Evolutionary conservation across 305 asterid genomes (phyloP), one percentile per base, ranked within the genome.

Genomic region (Striga hermonthica): DNA sequence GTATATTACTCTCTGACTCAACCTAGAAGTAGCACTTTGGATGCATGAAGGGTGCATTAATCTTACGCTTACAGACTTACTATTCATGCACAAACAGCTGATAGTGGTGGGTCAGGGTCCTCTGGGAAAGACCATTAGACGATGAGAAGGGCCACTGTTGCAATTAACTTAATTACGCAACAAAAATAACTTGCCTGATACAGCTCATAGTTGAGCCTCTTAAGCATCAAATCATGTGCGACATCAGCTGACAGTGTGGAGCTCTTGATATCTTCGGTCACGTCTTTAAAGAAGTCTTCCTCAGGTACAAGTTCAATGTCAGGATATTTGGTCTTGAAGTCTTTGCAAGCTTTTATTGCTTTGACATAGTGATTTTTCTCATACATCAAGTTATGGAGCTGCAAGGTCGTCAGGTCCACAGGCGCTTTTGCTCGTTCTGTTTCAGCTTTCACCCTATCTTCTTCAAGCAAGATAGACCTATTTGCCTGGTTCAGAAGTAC

Each of bases 361-460:
- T 90, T 92, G 54, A 86, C 76, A 74, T 87, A 94, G 77, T 94
- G 96, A 76, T 83, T 87, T 78, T 90, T 92, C 87, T 92, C 98
- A 63, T 92, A 92, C 90, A 85, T 90, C 78, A 93, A 74, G 75
- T 88, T 93, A 80, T 90, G 97, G 66, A 90, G 97, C 84, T 90
- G 96, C 85, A 88, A 79, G 28, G 95, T 88, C 14, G 95, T 90
- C 78, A 81, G 79, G 74, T 93, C 97, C 39, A 85, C 95, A 0
- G 96, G 97, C n/a, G 90, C 81, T 82, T 93, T 90, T 36, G 95
- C 97, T 50, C 88, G 90, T 76, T 93, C 97, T 0, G 96, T 90
- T 73, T 90, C 99, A 9, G 88, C 74, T 74, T 88, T 94, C 52
- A 86, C 83, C 59, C 85, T 85, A 65, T 90, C 99, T 83, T 94